Base-by-base conservation (phyloP, 805 yeast species). In the Metschnikowia anglica region DNA sequence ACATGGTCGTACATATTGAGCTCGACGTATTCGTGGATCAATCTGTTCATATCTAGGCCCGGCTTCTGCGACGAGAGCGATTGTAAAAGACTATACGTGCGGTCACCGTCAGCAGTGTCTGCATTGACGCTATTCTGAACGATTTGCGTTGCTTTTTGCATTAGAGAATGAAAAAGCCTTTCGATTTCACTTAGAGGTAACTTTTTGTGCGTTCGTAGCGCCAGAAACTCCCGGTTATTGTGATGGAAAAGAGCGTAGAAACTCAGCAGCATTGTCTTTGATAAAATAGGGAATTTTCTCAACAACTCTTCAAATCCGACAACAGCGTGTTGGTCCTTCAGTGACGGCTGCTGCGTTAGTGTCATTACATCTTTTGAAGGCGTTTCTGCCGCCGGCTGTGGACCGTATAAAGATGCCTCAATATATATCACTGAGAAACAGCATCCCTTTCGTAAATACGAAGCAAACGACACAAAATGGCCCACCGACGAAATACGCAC, bases 1-100 rank as follows among this genome's bases (percentile, higher is more conserved):
- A 88, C 57, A 47, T 75, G 77, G 49, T 79, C 85, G 53, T 80
- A 84, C 24, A 88, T 60, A 43, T 81, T 80, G 46, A 73, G 53
- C 53, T 90, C 97, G 12, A 87, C 81, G 52, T 87, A 87, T 41
- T 79, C 80, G 53, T 81, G 83, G 2, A 88, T 69, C 34, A 80
- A 67, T 44, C 69, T 70, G 50, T 70, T 77, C 49, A 80, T 62
- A 44, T 82, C 79, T 13, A 73, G 46, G 1, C 56, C 61, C 0
- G 77, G 74, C 31, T 68, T 60, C 10, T 65, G 51, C 3, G 52
- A 39, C 3, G 66, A 51, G 5, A 70, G 58, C 27, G 61, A 55
- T 21, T 56, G 57, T 3, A 70, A 56, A 10, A 68, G 34, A 37
- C 59, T 54, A 47, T 59, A 64, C 2, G 66, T 57, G 24, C 60